Evolutionary conservation across 2,329 filamentous ascomycete species (phyloP).

Genomic region (Monilinia polystroma): DNA sequence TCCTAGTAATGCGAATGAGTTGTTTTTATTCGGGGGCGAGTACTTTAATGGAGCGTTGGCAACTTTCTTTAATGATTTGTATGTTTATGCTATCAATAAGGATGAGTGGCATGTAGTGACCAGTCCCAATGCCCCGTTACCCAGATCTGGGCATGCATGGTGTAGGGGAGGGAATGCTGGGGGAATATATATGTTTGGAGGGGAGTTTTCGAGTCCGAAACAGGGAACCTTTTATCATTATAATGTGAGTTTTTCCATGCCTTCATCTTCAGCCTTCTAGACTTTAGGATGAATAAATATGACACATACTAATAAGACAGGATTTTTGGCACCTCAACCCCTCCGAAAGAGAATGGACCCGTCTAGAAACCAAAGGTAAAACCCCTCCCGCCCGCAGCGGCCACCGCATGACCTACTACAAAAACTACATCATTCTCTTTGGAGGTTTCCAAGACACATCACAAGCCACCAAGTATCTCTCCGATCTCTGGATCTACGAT

Average conservation of each 20-base stretch:
- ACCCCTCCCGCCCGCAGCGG: constrained; percentile 83
- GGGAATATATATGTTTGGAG: constrained; percentile 88
- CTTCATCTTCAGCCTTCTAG: too few species aligned
- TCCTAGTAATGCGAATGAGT: constrained; percentile 80
- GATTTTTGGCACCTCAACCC: constrained; percentile 88
- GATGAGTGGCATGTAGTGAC: constrained; percentile 91
- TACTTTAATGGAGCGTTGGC: constrained; percentile 91
- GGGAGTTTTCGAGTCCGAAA: constrained; percentile 94
- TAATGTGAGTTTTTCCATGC: constrained; percentile 54
- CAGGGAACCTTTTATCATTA: constrained; percentile 99
- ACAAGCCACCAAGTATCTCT: constrained; percentile 89
- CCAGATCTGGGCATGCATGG: constrained; percentile 92
- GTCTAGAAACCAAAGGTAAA: constrained; percentile 76
- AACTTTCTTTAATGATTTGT: constrained; percentile 65
- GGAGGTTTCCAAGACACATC: constrained; percentile 97
- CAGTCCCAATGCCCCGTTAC: constrained; percentile 86
- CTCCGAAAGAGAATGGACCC: constrained; percentile 81
- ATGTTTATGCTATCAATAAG: constrained; percentile 73
- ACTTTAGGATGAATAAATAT: too few species aligned
- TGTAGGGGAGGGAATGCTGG: constrained; percentile 79
- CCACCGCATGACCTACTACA: constrained; percentile 94
- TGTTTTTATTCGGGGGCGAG: constrained; percentile 92
- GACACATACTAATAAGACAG: constrained; percentile 2
- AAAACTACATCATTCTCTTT: constrained; percentile 94
- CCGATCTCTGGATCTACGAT: constrained; percentile 95